Conservation (phyloP, 768 basidiomycete species). For the Mrakia gelida region DNA sequence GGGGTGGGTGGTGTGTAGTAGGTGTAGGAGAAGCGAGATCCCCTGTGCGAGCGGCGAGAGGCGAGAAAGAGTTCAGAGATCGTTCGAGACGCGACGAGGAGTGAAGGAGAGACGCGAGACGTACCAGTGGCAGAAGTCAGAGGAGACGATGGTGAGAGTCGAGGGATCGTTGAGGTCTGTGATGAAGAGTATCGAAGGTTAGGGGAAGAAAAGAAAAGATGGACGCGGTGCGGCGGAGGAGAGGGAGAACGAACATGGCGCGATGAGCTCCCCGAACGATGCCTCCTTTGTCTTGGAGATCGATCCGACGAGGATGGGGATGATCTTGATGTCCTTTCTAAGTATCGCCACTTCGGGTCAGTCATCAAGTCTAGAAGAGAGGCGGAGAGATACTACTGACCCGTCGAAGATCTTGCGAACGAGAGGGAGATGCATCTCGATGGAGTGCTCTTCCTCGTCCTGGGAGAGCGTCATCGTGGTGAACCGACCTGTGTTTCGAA, state of each 20-base stretch:
- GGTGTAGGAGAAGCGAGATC: constrained; percentile 78
- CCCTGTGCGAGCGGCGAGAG: constrained; percentile 51
- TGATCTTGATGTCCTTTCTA: constrained; percentile 70
- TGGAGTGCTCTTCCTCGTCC: constrained; percentile 93
- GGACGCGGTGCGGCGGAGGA: background rate
- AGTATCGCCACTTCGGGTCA: too few species aligned
- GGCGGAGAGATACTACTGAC: constrained; percentile 47
- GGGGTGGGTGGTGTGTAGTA: constrained; percentile 68
- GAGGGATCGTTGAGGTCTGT: constrained; percentile 61
- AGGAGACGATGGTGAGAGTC: constrained; percentile 85
- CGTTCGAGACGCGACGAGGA: background rate
- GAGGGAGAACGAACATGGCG: constrained; percentile 52
- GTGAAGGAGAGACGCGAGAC: constrained; percentile 34
- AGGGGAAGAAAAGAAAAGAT: background rate
- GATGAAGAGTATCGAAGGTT: background rate
- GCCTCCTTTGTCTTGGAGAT: constrained; percentile 60
- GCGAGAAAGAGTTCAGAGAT: background rate
- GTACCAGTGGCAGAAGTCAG: constrained; percentile 98
- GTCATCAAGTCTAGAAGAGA: too few species aligned
- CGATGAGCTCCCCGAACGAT: constrained; percentile 64
- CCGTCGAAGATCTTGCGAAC: constrained; percentile 76
- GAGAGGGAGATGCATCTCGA: constrained; percentile 94
- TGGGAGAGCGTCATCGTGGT: constrained; percentile 58
- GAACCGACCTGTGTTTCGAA: constrained; percentile 65
- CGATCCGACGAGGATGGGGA: constrained; percentile 86